Percentiles rank a stretch among this genome's conserved stretches.
Conservation (phyloP, 2,329 filamentous ascomycete species). For the Paecilomyces formosus region DNA sequence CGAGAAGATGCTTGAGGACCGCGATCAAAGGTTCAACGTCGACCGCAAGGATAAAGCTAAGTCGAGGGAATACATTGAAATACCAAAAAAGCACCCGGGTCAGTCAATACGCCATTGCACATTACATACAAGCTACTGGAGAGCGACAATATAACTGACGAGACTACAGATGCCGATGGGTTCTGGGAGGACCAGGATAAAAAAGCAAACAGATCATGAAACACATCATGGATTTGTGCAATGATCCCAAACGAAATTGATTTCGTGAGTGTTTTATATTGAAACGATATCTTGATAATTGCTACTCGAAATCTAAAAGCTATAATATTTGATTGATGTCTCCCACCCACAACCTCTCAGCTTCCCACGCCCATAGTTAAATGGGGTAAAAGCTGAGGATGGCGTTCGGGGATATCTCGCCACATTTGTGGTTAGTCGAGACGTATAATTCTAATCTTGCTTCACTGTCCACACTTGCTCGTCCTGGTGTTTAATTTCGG, state of each 20-base stretch:
- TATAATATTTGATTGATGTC: constrained; percentile 25
- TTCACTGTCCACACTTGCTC: constrained; percentile 52
- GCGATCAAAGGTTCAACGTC: constrained; percentile 49
- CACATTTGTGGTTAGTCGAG: constrained; percentile 11
- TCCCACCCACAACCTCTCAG: constrained; percentile 34
- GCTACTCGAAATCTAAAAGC: neutral
- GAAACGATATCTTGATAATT: neutral
- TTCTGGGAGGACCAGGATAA: neutral
- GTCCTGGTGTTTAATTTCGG: constrained; percentile 41
- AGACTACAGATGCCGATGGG: neutral
- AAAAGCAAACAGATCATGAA: neutral
- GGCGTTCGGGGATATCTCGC: constrained; percentile 28
- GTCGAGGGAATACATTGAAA: constrained; percentile 44
- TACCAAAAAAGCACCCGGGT: constrained; percentile 26
- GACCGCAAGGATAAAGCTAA: constrained; percentile 47
- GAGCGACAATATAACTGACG: neutral
- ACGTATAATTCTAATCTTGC: constrained; percentile 41
- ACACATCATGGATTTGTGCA: too few relatives aligned
- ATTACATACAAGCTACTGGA: neutral
- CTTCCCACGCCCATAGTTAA: constrained; percentile 39
- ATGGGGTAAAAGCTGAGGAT: constrained; percentile 35
- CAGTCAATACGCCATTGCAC: constrained; percentile 12
- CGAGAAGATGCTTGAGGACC: constrained; percentile 37
- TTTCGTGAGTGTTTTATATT: neutral
- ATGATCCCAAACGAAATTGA: neutral